Evolutionary conservation across 495 filamentous ascomycete genomes (phyloP), one percentile per base, ranked within the genome.

Genomic region (Penicillium lagena): DNA sequence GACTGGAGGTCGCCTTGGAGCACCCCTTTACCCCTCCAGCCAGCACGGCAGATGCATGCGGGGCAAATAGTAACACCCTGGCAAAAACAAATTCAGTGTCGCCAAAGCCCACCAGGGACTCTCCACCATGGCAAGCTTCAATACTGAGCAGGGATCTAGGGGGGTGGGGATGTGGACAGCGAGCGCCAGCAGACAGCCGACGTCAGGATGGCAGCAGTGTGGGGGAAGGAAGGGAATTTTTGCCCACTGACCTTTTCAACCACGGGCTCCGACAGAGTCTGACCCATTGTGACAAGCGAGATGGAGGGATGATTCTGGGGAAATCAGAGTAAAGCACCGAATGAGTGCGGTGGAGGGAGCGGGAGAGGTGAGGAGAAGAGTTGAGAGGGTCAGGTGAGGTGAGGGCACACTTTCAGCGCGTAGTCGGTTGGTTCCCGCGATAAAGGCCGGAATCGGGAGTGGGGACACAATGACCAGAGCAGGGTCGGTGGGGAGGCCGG

Each of bases 191-290:
- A 40, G 36, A 51, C 43, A 51, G 50, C 54, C 49, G 46, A 50
- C 50, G 47, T 46, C 38, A 39, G 40, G 43, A 45, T 40, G 47
- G 41, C 54, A 43, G 63, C 52, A 62, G 61, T 63, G 60, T 63
- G 58, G 63, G 50, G 55, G 52, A 51, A 51, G 31, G 53, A 47
- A 49, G 50, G 36, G 30, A 54, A 43, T 15, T 30, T 47, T 54
- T 55, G 37, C 22, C 42, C 9, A 64, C 84, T 61, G 76, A 98
- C 93, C 90, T 98, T 98, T 59, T 97, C 93, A 52, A 95, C 85
- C 56, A 97, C 91, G 40, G 93, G 93, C 77, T 98, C 94, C 63
- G 93, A 97, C 62, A 98, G 84, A 66, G 93, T 98, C 80, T 98
- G 93, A 81, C 93, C 93, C 93, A 98, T 98, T 39, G 46, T 61